These are phyloP conservation scores for Sporobolomyces phaffii DNA, from an alignment of 768 basidiomycete genomes.

Conservation along the genomic window DNA sequence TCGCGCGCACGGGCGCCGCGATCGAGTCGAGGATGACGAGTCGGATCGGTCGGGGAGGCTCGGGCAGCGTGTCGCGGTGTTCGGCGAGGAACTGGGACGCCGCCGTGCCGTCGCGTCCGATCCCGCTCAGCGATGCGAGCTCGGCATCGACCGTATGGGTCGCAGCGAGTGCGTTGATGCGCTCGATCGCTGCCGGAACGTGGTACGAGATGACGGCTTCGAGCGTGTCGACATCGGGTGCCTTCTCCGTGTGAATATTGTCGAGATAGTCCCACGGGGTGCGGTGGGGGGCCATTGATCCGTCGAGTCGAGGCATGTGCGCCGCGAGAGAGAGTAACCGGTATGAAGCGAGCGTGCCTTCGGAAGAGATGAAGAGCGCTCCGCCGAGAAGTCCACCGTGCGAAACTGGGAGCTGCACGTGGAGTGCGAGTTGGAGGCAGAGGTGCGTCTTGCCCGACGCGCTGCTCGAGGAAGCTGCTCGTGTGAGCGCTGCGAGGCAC, in stretches of 20 bases:
- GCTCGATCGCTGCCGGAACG: constrained; percentile 45
- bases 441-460: constrained; percentile 93
- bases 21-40: constrained; percentile 83
- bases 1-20: constrained; percentile 71
- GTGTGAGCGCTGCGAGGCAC: too few relatives aligned
- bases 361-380: constrained; percentile 71
- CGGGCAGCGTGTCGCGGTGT: constrained; percentile 57
- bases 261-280: constrained; percentile 39
- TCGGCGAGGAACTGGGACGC: constrained; percentile 52
- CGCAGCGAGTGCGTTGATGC: constrained; percentile 43
- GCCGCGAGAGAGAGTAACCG: constrained; percentile 51
- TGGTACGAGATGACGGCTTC: constrained; percentile 48
- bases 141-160: constrained; percentile 56
- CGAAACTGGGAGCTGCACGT: constrained; percentile 62
- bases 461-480: constrained; percentile 49
- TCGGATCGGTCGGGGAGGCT: constrained; percentile 59
- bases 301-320: constrained; percentile 26
- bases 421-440: constrained; percentile 72
- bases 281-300: neutral
- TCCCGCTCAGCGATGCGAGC: constrained; percentile 47
- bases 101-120: constrained; percentile 54
- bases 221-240: constrained; percentile 47
- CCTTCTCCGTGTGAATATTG: constrained; percentile 57
- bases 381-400: constrained; percentile 62
- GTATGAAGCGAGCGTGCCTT: constrained; percentile 60